Conservation (phyloP, 768 basidiomycete species). For the Auriscalpium orientale region DNA sequence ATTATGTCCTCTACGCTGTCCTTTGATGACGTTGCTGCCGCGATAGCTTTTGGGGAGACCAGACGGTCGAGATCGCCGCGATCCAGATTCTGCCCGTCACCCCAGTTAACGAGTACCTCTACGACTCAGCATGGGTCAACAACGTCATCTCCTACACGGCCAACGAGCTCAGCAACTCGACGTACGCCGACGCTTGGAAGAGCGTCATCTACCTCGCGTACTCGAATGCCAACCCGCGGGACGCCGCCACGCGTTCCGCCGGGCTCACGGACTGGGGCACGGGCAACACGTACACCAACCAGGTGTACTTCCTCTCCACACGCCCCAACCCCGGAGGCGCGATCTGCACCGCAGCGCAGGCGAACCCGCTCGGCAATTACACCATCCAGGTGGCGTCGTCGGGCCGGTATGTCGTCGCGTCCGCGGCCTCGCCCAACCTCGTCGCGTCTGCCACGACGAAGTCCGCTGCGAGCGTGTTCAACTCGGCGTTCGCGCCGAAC, state of each 20-base stretch:
- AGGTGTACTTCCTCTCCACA: conserved; percentile 27
- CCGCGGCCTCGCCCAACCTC: conserved; percentile 18
- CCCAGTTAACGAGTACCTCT: conserved; percentile 27
- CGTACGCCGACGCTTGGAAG: conserved; percentile 26
- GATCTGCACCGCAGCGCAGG: conserved; percentile 20
- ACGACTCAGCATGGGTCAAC: conserved; percentile 26
- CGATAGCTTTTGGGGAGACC: conserved; percentile 26
- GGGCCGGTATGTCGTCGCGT: conserved; percentile 19
- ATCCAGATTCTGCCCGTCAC: conserved; percentile 32
- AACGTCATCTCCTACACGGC: conserved; percentile 23
- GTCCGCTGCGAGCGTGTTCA: conserved; percentile 19
- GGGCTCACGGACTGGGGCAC: conserved; percentile 27
- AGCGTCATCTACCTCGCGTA: conserved; percentile 28
- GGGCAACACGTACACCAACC: conserved; percentile 26
- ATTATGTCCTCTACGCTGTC: neutral
- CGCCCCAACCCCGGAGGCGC: conserved; percentile 22
- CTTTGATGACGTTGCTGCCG: neutral
- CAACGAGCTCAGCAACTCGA: conserved; percentile 19
- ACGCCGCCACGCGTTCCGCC: conserved; percentile 23
- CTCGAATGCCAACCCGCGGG: conserved; percentile 21
- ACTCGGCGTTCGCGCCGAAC: conserved; percentile 24
- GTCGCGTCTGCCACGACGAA: conserved; percentile 18
- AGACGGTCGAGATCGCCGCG: conserved; percentile 26
- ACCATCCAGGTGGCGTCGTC: conserved; percentile 19
- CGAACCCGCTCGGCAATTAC: conserved; percentile 26